These are phyloP conservation scores for Cladosporium sp. DNA, from an alignment of 2,329 filamentous ascomycete species.

Conservation along the genomic window DNA sequence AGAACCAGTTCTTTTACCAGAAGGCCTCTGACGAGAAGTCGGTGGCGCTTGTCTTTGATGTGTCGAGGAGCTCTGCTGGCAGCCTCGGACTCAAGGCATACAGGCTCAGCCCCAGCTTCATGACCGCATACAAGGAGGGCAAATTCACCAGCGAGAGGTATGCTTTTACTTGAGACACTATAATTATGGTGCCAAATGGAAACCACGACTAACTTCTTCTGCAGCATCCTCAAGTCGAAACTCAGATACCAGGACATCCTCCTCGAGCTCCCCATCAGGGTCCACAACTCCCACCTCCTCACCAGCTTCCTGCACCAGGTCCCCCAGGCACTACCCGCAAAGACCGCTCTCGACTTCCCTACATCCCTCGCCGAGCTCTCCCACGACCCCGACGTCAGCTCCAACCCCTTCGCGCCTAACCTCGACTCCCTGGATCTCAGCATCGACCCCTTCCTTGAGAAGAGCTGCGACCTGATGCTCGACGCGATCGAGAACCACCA, in stretches of 20 bases:
- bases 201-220: conserved; percentile 29
- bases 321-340: conserved; percentile 64
- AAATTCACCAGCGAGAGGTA: conserved; percentile 98
- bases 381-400: conserved; percentile 60
- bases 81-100: conserved; percentile 88
- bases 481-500: conserved; percentile 98
- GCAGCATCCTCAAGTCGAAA: conserved; percentile 89
- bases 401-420: conserved; percentile 76
- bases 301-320: conserved; percentile 94
- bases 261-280: conserved; percentile 80
- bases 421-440: conserved; percentile 87
- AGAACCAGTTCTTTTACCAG: conserved; percentile 98
- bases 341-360: conserved; percentile 69
- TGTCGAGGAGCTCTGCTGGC: conserved; percentile 91
- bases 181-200: neutral
- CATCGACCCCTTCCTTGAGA: conserved; percentile 97
- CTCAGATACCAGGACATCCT: conserved; percentile 93
- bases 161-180: conserved; percentile 37
- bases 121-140: conserved; percentile 90
- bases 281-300: conserved; percentile 97
- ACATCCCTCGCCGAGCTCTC: conserved; percentile 76
- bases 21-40: conserved; percentile 78
- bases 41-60: conserved; percentile 89
- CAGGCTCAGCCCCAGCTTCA: conserved; percentile 82
- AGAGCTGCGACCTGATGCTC: conserved; percentile 93